phyloP scores from a whole-genome alignment of 2,329 filamentous ascomycete species.

The Westerdykella sp. region DNA sequence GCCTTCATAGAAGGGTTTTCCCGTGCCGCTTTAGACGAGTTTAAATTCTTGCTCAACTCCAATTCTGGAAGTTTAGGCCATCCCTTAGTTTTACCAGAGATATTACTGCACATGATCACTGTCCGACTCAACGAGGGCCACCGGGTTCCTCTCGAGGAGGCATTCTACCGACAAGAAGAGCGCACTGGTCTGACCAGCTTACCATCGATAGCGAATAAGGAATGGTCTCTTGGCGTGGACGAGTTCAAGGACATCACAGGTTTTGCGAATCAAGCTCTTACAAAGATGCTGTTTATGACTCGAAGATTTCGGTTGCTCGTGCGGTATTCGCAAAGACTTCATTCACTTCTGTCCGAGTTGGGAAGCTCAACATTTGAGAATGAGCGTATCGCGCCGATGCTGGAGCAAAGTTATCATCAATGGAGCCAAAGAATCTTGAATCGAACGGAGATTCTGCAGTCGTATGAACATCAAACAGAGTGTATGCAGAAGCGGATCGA shows the following conservation, averaged over 20 bases:
- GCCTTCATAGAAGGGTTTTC: conserved; percentile 2
- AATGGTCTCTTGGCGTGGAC: conserved; percentile 1
- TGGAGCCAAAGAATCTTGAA: conserved; percentile 2
- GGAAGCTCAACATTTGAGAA: not conserved
- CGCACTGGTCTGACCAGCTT: not conserved
- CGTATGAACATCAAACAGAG: conserved; percentile 2
- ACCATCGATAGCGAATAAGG: not conserved
- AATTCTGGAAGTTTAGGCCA: not conserved
- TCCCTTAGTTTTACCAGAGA: conserved; percentile 4
- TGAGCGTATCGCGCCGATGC: not conserved
- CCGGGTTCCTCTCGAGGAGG: conserved; percentile 3
- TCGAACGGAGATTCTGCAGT: conserved; percentile 1
- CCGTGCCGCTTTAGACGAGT: not conserved
- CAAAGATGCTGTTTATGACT: conserved; percentile 2
- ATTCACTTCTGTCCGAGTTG: not conserved
- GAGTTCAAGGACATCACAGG: conserved; percentile 1
- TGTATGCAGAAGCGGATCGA: conserved; percentile 5
- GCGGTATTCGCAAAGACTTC: not conserved
- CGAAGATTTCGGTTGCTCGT: conserved; percentile 1
- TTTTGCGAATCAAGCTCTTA: conserved; percentile 1
- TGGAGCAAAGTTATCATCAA: not conserved
- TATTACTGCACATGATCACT: conserved; percentile 4
- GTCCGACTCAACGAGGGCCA: conserved; percentile 1
- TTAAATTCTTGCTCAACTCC: not conserved
- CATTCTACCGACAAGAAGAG: conserved; percentile 1